Conservation (phyloP, 2,329 filamentous ascomycete species). For the Sporothrix schenckii region DNA sequence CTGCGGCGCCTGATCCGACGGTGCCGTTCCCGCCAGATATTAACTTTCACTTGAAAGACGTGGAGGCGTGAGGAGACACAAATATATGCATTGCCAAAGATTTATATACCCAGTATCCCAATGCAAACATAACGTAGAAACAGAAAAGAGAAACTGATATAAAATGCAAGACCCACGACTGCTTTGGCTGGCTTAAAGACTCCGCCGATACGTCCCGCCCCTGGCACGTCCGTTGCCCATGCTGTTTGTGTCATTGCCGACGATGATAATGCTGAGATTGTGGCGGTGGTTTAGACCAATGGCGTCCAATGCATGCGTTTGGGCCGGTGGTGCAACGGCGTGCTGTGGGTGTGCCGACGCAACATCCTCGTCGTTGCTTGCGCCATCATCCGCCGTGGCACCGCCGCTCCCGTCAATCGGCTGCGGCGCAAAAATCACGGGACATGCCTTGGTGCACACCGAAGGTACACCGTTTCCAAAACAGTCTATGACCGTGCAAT, state of each 20-base stretch:
- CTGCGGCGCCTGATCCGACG: conserved; percentile 7
- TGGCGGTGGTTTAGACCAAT: background rate
- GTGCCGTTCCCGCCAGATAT: conserved; percentile 28
- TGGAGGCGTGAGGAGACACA: background rate
- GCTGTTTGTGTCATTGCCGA: background rate
- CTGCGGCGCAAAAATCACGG: conserved; percentile 24
- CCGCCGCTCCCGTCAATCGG: background rate
- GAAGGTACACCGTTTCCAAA: conserved; percentile 28
- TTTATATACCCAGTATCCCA: background rate
- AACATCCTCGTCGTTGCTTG: background rate
- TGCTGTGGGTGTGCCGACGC: background rate
- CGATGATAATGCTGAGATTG: conserved; percentile 24
- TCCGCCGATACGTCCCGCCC: background rate
- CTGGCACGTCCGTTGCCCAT: conserved; percentile 12
- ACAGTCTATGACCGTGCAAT: conserved; percentile 31
- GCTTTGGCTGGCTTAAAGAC: background rate
- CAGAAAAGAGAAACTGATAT: background rate
- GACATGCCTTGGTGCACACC: conserved; percentile 30
- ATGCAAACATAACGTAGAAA: background rate
- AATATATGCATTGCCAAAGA: background rate
- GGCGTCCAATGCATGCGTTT: background rate
- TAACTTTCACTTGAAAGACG: conserved; percentile 18
- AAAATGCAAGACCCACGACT: background rate
- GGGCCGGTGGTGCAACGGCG: background rate
- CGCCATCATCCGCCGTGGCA: background rate